Evolutionary conservation across 2,329 filamentous ascomycete genomes (phyloP).

Genomic region (Mollisia scopiformis): DNA sequence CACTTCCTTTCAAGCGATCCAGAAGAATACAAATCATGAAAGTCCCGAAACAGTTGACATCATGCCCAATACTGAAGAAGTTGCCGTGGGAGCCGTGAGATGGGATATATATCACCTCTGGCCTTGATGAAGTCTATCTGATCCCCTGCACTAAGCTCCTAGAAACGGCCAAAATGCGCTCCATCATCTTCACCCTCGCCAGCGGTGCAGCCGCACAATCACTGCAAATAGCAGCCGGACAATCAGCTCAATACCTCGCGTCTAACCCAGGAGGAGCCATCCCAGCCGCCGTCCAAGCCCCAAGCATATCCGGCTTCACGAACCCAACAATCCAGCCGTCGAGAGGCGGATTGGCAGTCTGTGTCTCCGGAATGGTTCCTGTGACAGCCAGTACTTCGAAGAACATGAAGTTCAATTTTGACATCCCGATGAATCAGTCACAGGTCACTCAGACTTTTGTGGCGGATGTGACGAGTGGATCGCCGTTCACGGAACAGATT

Average conservation of each 20-base stretch:
- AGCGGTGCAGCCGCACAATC: too few species aligned
- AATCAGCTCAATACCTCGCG: neutral
- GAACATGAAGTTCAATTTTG: conserved; percentile 9
- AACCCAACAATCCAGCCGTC: neutral
- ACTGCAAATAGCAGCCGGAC: too few species aligned
- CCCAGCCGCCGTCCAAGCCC: neutral
- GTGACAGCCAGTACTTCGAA: neutral
- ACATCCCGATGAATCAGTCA: neutral
- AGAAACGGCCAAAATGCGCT: too few species aligned
- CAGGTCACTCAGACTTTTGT: conserved; percentile 2
- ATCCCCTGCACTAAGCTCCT: too few species aligned
- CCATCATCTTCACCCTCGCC: too few species aligned
- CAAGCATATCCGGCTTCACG: neutral
- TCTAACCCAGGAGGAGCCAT: neutral
- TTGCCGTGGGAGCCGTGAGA: too few species aligned
- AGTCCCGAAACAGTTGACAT: too few species aligned
- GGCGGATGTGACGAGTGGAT: neutral
- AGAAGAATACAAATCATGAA: too few species aligned
- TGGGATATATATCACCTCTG: too few species aligned
- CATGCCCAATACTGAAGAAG: too few species aligned
- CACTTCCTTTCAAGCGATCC: too few species aligned
- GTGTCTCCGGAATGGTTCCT: conserved; percentile 2
- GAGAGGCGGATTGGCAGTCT: conserved; percentile 1
- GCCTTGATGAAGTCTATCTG: too few species aligned
- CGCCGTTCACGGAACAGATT: neutral